Percentiles rank a stretch among this genome's conserved stretches.
These are phyloP conservation scores for Huntiella savannae DNA, from an alignment of 2,329 filamentous ascomycete genomes.

Conservation along the genomic window DNA sequence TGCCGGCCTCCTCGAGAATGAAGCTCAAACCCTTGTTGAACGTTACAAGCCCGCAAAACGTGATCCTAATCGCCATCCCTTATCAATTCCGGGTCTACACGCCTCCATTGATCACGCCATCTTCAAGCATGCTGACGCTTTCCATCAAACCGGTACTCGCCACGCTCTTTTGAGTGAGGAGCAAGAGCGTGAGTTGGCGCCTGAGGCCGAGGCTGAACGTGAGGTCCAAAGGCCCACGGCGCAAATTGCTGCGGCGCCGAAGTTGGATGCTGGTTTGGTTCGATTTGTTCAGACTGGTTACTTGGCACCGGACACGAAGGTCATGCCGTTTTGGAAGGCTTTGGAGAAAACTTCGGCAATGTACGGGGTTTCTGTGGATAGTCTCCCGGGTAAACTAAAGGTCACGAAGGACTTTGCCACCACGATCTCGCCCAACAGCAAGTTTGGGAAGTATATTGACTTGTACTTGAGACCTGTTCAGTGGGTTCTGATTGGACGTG, in stretches of 20 bases:
- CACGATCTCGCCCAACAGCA: constrained; percentile 20
- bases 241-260: constrained; percentile 22
- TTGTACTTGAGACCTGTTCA: constrained; percentile 32
- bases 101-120: not conserved
- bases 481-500: constrained; percentile 25
- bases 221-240: constrained; percentile 30
- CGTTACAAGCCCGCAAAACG: constrained; percentile 28
- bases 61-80: not conserved
- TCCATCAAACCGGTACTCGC: not conserved
- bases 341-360: constrained; percentile 21
- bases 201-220: constrained; percentile 42
- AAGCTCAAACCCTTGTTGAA: constrained; percentile 30
- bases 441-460: constrained; percentile 17
- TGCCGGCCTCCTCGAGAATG: constrained; percentile 30
- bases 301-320: constrained; percentile 17
- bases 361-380: constrained; percentile 19
- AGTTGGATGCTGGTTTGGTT: constrained; percentile 18
- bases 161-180: constrained; percentile 36
- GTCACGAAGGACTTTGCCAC: constrained; percentile 32
- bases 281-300: constrained; percentile 22
- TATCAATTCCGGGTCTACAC: not conserved
- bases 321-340: constrained; percentile 26
- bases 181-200: constrained; percentile 47
- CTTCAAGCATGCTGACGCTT: not conserved
- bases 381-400: constrained; percentile 21